A percentile compares a stretch with the other conserved stretches of the same genome.
Evolutionary conservation across 2,329 filamentous ascomycete species (phyloP).

Genomic region (Cladophialophora yegresii): DNA sequence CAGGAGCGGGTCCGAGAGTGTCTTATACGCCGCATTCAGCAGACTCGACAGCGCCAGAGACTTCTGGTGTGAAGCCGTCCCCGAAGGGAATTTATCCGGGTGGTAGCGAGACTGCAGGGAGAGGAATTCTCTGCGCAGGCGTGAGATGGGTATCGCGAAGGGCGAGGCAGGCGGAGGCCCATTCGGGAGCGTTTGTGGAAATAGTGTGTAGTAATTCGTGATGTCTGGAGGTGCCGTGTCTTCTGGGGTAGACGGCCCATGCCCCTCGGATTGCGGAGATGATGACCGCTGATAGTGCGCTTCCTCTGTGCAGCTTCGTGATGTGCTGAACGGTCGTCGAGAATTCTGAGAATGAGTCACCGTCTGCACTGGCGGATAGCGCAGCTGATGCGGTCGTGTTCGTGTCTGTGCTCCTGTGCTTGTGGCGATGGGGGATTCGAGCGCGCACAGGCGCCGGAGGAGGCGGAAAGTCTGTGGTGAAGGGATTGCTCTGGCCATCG

Average conservation of each 20-base stretch:
- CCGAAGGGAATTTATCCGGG: conserved; percentile 53
- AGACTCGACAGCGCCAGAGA: conserved; percentile 77
- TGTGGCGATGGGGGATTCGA: conserved; percentile 8
- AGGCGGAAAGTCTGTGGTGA: conserved; percentile 28
- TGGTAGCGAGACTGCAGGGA: conserved; percentile 66
- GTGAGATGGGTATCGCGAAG: conserved; percentile 71
- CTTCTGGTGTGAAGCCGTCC: conserved; percentile 52
- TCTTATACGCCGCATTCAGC: conserved; percentile 91
- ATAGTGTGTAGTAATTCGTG: conserved; percentile 79
- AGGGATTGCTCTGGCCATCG: conserved; percentile 24
- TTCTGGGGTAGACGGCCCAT: background rate
- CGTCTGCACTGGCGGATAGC: background rate
- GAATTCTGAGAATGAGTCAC: background rate
- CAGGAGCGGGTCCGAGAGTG: conserved; percentile 72
- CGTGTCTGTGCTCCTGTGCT: background rate
- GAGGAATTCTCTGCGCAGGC: conserved; percentile 82
- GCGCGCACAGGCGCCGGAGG: conserved; percentile 25
- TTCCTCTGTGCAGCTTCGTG: conserved; percentile 3
- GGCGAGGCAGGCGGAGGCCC: conserved; percentile 76
- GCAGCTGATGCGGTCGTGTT: background rate
- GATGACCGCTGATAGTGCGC: background rate
- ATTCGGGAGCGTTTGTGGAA: conserved; percentile 72
- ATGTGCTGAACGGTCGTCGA: conserved; percentile 19
- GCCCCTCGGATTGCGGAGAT: background rate
- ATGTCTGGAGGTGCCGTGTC: conserved; percentile 21